phyloP scores from a whole-genome alignment of 2,329 filamentous ascomycete species.

The Grosmannia penicillata region DNA sequence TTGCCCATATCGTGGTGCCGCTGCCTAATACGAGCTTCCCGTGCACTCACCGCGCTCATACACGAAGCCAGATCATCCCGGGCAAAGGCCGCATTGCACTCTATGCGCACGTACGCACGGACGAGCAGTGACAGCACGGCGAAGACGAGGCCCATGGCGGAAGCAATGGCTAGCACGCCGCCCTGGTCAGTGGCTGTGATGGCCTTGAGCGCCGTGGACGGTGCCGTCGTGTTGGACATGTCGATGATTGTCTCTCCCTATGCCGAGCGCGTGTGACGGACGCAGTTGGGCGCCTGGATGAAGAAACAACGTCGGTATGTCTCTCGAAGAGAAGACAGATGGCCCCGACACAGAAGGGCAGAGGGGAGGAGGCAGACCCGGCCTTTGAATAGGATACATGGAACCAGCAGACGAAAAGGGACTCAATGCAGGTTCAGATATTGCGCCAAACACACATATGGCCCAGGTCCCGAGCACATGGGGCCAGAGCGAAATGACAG shows the following conservation, averaged over 20 bases:
- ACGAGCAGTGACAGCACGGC: conserved; percentile 22
- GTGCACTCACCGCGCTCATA: conserved; percentile 14
- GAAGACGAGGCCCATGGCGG: conserved; percentile 21
- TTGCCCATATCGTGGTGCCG: neutral
- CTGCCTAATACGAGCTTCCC: neutral
- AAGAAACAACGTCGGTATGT: no score
- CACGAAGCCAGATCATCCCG: conserved; percentile 20
- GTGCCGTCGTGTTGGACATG: conserved; percentile 8
- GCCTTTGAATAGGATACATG: no score
- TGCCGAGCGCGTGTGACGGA: no score
- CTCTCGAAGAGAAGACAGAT: no score
- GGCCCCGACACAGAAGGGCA: no score
- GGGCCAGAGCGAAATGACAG: no score
- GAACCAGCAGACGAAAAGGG: no score
- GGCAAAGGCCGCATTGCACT: conserved; percentile 15
- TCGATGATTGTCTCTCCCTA: neutral
- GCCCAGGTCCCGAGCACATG: no score
- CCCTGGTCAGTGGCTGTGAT: conserved; percentile 22
- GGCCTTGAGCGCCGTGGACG: conserved; percentile 19
- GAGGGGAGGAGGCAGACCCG: no score
- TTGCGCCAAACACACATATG: no score
- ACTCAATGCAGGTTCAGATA: no score
- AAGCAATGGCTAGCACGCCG: conserved; percentile 23
- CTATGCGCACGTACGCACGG: conserved; percentile 21
- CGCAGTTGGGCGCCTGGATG: no score